Conservation (phyloP, 1,284 basidiomycete species). For the Heliocybe sulcata region DNA sequence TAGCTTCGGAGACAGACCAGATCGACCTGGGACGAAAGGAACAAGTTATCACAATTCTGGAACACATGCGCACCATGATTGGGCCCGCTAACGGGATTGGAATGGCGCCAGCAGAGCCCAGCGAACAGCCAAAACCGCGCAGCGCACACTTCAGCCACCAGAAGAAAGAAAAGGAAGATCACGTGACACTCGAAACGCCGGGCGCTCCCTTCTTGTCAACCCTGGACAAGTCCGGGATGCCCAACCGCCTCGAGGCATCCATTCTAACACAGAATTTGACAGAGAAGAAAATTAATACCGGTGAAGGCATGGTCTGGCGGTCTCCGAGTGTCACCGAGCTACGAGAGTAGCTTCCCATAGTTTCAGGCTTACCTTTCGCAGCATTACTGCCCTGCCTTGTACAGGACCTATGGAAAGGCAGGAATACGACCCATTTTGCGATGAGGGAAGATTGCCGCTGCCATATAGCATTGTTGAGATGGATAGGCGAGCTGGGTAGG, state of each 20-base stretch:
- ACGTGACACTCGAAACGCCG: neutral
- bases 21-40: neutral
- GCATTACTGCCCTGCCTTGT: neutral
- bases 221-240: neutral
- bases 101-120: neutral
- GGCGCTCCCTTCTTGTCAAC: neutral
- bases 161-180: neutral
- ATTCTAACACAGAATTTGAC: neutral
- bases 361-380: neutral
- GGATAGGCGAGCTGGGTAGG: no score
- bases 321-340: neutral
- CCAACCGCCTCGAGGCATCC: neutral
- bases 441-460: no score
- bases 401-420: no score
- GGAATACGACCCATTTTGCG: no score
- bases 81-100: neutral
- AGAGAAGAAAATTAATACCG: neutral
- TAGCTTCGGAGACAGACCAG: neutral
- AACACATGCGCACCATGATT: constrained; percentile 1
- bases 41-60: neutral
- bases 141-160: constrained; percentile 1
- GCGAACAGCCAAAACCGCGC: constrained; percentile 1
- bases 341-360: neutral
- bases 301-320: neutral
- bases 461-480: no score